Conservation (phyloP, 441 rosid genomes). For the Theobroma grandiflorum region DNA sequence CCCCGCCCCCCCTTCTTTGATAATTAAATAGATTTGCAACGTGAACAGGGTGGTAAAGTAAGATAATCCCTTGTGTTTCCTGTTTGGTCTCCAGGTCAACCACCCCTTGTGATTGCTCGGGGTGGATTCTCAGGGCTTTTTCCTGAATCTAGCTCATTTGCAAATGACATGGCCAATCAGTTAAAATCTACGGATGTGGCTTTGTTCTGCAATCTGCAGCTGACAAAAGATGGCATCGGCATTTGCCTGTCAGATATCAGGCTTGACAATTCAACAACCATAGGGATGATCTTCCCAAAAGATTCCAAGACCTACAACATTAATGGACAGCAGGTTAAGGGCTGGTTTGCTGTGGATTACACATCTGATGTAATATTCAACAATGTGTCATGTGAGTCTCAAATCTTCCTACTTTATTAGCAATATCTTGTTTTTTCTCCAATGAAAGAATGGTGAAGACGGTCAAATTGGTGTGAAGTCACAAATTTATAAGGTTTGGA, state of each 20-base stretch:
- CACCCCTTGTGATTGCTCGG: conserved; percentile 70
- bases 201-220: conserved; percentile 76
- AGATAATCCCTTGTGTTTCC: not conserved
- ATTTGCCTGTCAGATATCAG: conserved; percentile 67
- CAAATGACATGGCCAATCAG: conserved; percentile 49
- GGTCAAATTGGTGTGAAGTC: not conserved
- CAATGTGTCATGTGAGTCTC: conserved; percentile 61
- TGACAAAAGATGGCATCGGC: conserved; percentile 78
- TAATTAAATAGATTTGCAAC: not conserved
- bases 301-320: conserved; percentile 54
- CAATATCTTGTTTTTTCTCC: not conserved
- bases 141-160: conserved; percentile 67
- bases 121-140: conserved; percentile 89
- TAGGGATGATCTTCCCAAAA: conserved; percentile 48
- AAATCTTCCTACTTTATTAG: not conserved
- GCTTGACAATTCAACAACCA: conserved; percentile 69
- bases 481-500: not conserved
- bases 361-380: conserved; percentile 41
- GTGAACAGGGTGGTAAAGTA: not conserved
- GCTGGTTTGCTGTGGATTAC: conserved; percentile 79
- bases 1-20: not conserved
- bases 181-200: conserved; percentile 39
- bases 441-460: not conserved
- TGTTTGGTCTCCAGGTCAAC: conserved; percentile 46
- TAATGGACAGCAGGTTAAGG: conserved; percentile 63